Base-by-base conservation (phyloP, 148 eudicot genomes). In the Suaeda aralocaspica region DNA sequence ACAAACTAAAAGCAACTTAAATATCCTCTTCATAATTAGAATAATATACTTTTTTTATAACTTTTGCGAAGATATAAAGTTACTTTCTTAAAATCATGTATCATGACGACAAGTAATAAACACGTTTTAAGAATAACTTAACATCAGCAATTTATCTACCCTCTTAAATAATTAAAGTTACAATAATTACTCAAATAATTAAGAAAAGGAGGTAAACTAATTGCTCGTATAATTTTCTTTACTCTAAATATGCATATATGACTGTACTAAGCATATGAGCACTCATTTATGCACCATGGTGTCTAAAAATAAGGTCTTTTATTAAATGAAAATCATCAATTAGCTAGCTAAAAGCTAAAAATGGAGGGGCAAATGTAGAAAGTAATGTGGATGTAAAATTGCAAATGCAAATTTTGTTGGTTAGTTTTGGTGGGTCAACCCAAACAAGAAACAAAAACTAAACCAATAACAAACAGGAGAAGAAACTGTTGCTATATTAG, bases 361-460 rank as follows among this genome's bases (percentile, higher is more conserved):
- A 16, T 19, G 3, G 22, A 59, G 42, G 6, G 3, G 41, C 34
- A 57, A 28, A 15, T 5, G 9, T 15, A 5, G 21, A 31, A 59
- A 59, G 18, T 59, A 18, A 41, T 0, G 39, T 16, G 29, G 36
- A 9, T 58, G 14, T 33, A n/a, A n/a, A n/a, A n/a, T n/a, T n/a
- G n/a, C n/a, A n/a, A 29, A 6, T 7, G 62, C 34, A 31, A 22
- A 56, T 21, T 26, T 56, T 26, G 41, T 36, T 13, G 28, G 28
- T 55, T 16, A 57, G 0, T 59, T n/a, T 39, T 55, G 22, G 72
- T 69, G 39, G 72, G 72, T 56, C 73, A 46, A 21, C 21, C 61
- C 22, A 31, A 6, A 2, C 14, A 28, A 13, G 5, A 57, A 30
- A 14, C 34, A 59, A 16, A n/a, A n/a, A n/a, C n/a, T n/a, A n/a